Conservation (phyloP, 768 basidiomycete genomes). For the Phaeotremella skinneri region DNA sequence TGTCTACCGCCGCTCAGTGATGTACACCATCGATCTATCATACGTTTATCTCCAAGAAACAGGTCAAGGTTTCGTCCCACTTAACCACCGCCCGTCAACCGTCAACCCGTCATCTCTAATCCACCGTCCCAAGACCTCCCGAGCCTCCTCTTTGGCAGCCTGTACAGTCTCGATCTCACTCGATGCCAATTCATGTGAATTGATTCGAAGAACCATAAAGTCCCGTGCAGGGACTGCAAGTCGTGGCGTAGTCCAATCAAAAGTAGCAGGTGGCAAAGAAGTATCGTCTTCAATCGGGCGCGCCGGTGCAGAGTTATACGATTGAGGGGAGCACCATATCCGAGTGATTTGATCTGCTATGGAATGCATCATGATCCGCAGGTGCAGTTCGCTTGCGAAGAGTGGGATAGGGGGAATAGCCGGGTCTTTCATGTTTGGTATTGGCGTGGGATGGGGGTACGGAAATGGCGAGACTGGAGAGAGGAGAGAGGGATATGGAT, state of each 20-base stretch:
- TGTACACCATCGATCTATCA: no score
- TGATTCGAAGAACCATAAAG: conserved; percentile 42
- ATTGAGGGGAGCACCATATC: background rate
- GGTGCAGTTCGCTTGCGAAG: conserved; percentile 38
- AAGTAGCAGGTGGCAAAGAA: background rate
- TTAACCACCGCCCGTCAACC: conserved; percentile 17
- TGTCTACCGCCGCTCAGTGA: no score
- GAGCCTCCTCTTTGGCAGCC: conserved; percentile 10
- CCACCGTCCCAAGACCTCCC: conserved; percentile 26
- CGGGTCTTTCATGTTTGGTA: conserved; percentile 12
- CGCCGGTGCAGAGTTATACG: background rate
- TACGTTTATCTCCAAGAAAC: no score
- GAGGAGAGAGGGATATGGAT: conserved; percentile 42
- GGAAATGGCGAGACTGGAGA: conserved; percentile 37
- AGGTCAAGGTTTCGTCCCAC: no score
- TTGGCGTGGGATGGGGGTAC: conserved; percentile 26
- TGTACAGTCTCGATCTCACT: conserved; percentile 26
- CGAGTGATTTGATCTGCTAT: conserved; percentile 43
- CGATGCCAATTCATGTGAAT: conserved; percentile 39
- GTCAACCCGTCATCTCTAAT: conserved; percentile 27
- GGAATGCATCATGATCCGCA: conserved; percentile 43
- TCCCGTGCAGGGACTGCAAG: conserved; percentile 41
- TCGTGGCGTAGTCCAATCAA: background rate
- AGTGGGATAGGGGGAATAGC: conserved; percentile 26
- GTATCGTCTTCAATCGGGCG: background rate